phyloP scores from a whole-genome alignment of 2,329 filamentous ascomycete species.

The Diaporthe citriasiana region DNA sequence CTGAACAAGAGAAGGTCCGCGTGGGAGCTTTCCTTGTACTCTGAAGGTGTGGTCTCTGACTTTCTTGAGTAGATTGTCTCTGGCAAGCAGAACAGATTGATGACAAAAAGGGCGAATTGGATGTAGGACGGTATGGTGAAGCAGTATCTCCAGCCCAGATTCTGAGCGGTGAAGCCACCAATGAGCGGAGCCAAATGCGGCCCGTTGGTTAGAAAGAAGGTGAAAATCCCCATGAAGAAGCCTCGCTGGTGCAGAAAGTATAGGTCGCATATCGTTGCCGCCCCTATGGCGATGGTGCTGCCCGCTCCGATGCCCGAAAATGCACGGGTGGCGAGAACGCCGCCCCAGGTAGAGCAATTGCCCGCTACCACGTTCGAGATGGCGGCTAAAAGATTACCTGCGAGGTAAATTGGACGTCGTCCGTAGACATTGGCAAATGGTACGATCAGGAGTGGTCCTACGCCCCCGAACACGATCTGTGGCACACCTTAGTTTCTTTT shows the following conservation, averaged over 20 bases:
- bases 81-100: constrained; percentile 47
- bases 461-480: constrained; percentile 51
- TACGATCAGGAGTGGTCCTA: constrained; percentile 49
- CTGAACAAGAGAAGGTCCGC: constrained; percentile 39
- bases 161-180: constrained; percentile 49
- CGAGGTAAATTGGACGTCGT: constrained; percentile 51
- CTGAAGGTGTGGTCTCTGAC: background rate
- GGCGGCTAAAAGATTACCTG: constrained; percentile 50
- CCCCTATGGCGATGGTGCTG: constrained; percentile 44
- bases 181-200: constrained; percentile 45
- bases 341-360: constrained; percentile 45
- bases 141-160: constrained; percentile 47
- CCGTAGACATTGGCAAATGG: constrained; percentile 53
- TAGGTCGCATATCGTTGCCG: constrained; percentile 45
- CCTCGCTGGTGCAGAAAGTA: constrained; percentile 47
- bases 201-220: constrained; percentile 46
- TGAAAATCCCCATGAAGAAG: constrained; percentile 47
- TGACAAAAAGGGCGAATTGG: constrained; percentile 45
- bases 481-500: background rate
- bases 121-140: constrained; percentile 49
- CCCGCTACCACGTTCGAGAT: constrained; percentile 48
- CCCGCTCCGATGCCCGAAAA: constrained; percentile 45
- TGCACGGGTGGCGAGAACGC: constrained; percentile 44
- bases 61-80: constrained; percentile 48
- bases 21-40: constrained; percentile 17